Evolutionary conservation across 768 basidiomycete species (phyloP).

Genomic region (Suillus tomentosus): DNA sequence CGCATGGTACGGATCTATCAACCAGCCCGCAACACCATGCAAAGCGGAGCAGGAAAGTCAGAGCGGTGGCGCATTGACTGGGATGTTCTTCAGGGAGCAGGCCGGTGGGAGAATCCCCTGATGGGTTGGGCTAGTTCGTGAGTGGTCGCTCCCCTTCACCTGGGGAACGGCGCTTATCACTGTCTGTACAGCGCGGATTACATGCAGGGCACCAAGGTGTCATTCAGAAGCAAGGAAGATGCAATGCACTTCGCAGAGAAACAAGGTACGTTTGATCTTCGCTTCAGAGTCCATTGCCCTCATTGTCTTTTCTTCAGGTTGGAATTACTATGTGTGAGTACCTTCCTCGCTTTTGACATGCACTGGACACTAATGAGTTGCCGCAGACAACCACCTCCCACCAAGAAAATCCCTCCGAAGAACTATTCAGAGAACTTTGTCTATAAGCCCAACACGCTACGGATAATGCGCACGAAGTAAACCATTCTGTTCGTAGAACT

Average conservation of each 20-base stretch:
- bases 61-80: conserved; percentile 94
- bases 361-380: conserved; percentile 16
- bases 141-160: conserved; percentile 33
- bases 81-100: conserved; percentile 86
- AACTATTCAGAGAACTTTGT: conserved; percentile 91
- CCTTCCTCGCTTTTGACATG: conserved; percentile 15
- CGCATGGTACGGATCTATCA: conserved; percentile 91
- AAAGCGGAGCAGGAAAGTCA: conserved; percentile 84
- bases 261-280: conserved; percentile 62
- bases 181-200: conserved; percentile 75
- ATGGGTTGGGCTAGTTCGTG: conserved; percentile 98
- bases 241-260: conserved; percentile 96
- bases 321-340: conserved; percentile 90
- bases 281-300: conserved; percentile 7
- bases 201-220: conserved; percentile 86
- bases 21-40: conserved; percentile 93
- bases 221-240: conserved; percentile 85
- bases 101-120: conserved; percentile 96
- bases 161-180: conserved; percentile 14
- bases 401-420: conserved; percentile 79
- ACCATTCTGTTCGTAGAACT: conserved; percentile 21
- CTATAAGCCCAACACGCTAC: conserved; percentile 76
- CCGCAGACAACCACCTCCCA: conserved; percentile 55
- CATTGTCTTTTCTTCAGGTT: conserved; percentile 51
- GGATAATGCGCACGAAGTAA: conserved; percentile 92